phyloP scores from a whole-genome alignment of 148 eudicot genomes.

The Polygonum aviculare region DNA sequence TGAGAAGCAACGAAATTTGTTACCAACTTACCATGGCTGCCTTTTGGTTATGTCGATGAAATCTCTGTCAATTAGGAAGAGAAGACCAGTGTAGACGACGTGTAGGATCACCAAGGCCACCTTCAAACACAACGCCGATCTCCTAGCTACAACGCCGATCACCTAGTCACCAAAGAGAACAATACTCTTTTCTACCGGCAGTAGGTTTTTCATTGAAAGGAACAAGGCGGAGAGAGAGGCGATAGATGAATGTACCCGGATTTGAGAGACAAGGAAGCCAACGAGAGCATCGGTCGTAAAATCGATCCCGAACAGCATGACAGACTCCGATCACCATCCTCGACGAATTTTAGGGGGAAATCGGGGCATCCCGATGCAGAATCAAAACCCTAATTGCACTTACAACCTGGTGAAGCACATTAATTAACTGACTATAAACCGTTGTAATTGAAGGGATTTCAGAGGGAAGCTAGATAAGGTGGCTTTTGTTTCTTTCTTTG shows the following conservation, averaged over 20 bases:
- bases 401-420: background rate
- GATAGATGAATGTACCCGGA: slow-evolving; percentile 38
- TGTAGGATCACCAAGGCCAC: slow-evolving; percentile 59
- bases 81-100: slow-evolving; percentile 37
- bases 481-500: background rate
- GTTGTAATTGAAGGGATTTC: background rate
- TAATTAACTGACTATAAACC: too few relatives aligned
- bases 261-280: slow-evolving; percentile 72
- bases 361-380: background rate
- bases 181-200: background rate
- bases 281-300: slow-evolving; percentile 31
- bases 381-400: background rate
- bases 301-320: slow-evolving; percentile 20
- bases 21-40: slow-evolving; percentile 85
- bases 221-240: background rate
- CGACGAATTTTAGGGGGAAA: background rate
- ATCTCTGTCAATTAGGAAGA: slow-evolving; percentile 41
- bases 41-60: slow-evolving; percentile 33
- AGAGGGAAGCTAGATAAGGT: background rate
- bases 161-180: background rate
- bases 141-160: slow-evolving; percentile 36
- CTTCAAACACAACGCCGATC: slow-evolving; percentile 65
- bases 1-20: background rate
- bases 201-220: background rate
- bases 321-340: slow-evolving; percentile 17